Conservation (phyloP, 306 rosid genomes). For the Aeschynomene evenia region DNA sequence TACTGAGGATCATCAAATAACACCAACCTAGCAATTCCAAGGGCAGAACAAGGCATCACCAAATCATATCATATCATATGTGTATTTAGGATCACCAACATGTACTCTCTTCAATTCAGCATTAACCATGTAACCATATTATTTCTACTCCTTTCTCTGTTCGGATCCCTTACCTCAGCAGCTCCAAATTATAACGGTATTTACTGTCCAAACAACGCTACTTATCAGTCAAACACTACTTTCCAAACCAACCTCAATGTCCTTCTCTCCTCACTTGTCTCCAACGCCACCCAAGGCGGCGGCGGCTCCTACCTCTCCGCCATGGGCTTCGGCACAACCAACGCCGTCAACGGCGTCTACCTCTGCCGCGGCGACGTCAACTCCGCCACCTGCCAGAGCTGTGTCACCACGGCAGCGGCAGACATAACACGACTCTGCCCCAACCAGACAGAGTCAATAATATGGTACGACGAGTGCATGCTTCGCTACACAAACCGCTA, state of each 20-base stretch:
- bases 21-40: too few species aligned
- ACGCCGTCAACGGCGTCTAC: constrained; percentile 25
- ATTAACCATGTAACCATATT: too few species aligned
- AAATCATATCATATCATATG: too few species aligned
- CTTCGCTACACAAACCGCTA: constrained; percentile 31
- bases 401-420: constrained; percentile 26
- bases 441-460: constrained; percentile 24
- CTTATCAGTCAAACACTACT: constrained; percentile 20
- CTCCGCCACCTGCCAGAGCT: constrained; percentile 18
- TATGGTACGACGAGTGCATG: constrained; percentile 44
- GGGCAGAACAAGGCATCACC: too few species aligned
- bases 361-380: constrained; percentile 46
- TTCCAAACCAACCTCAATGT: constrained; percentile 35
- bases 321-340: not conserved
- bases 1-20: too few species aligned
- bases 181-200: not conserved
- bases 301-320: constrained; percentile 9
- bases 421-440: constrained; percentile 22
- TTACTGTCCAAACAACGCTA: constrained; percentile 7
- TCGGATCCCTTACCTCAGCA: too few species aligned
- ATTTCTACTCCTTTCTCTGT: too few species aligned
- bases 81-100: too few species aligned
- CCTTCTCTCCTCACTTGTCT: constrained; percentile 38
- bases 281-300: constrained; percentile 21
- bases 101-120: too few species aligned